Evolutionary conservation across 2,329 filamentous ascomycete genomes (phyloP).

Genomic region (Nothopassalora personata): DNA sequence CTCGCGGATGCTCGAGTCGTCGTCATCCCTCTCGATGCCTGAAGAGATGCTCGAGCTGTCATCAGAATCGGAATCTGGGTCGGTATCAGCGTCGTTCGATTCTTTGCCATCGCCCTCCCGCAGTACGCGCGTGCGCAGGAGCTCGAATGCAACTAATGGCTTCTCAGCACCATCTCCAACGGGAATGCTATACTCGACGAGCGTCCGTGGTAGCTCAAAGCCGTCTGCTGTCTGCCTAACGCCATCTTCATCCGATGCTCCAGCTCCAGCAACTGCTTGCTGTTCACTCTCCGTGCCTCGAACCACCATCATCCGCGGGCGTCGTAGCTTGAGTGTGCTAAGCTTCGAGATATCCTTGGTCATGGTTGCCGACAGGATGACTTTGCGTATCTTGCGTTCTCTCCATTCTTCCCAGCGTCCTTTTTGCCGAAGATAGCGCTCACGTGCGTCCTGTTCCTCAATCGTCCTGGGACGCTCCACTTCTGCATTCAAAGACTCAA

Average conservation of each 20-base stretch:
- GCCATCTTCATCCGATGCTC: conserved; percentile 12
- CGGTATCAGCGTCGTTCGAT: conserved; percentile 1
- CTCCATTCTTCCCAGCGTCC: conserved; percentile 35
- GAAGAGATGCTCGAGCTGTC: conserved; percentile 9
- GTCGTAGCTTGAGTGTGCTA: conserved; percentile 63
- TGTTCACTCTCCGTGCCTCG: conserved; percentile 48
- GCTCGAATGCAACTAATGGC: conserved; percentile 76
- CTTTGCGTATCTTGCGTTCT: conserved; percentile 59
- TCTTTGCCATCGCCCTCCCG: not conserved
- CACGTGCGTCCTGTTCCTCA: conserved; percentile 25
- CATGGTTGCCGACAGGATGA: conserved; percentile 88
- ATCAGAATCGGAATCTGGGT: conserved; percentile 15
- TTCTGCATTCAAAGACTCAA: conserved; percentile 24
- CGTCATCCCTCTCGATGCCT: not conserved
- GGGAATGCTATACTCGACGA: conserved; percentile 46
- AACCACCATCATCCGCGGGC: conserved; percentile 71
- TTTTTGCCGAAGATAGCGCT: conserved; percentile 21
- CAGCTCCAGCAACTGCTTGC: conserved; percentile 28
- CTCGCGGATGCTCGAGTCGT: not conserved
- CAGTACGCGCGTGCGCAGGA: conserved; percentile 56
- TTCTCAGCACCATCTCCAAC: conserved; percentile 50
- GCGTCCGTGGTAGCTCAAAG: conserved; percentile 53
- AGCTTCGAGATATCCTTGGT: conserved; percentile 79
- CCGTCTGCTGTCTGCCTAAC: conserved; percentile 30
- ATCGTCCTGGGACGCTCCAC: conserved; percentile 14